Evolutionary conservation across 2,329 filamentous ascomycete genomes (phyloP).

Genomic region (Chrysoporthe puriensis): DNA sequence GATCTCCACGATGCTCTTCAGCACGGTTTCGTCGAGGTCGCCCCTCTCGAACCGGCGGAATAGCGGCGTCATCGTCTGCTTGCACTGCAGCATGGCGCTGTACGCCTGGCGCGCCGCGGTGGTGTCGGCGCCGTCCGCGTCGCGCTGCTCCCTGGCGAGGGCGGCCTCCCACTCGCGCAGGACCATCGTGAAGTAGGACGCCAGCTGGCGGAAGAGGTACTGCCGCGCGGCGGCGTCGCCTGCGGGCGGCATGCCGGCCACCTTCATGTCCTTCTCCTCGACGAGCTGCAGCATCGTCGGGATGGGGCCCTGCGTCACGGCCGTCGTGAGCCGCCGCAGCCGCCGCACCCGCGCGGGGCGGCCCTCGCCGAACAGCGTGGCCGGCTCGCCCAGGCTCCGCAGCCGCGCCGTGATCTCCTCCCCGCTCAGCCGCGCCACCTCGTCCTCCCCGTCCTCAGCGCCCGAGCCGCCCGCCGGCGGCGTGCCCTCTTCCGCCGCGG

Average conservation of each 20-base stretch:
- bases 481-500: constrained; percentile 29
- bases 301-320: constrained; percentile 76
- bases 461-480: constrained; percentile 29
- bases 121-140: constrained; percentile 52
- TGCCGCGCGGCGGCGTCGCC: constrained; percentile 66
- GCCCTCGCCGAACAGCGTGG: constrained; percentile 78
- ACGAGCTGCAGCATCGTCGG: constrained; percentile 82
- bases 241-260: constrained; percentile 63
- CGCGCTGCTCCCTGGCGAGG: constrained; percentile 64
- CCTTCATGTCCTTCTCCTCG: constrained; percentile 86
- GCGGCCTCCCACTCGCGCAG: constrained; percentile 83
- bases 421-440: constrained; percentile 68
- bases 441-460: constrained; percentile 45
- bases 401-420: constrained; percentile 71
- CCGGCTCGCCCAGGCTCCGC: constrained; percentile 73
- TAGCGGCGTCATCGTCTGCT: constrained; percentile 84
- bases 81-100: constrained; percentile 83
- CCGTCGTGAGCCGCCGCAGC: constrained; percentile 67
- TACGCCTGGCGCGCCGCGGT: constrained; percentile 81
- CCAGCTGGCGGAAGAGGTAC: constrained; percentile 84
- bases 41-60: constrained; percentile 87
- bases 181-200: constrained; percentile 97
- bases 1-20: constrained; percentile 87
- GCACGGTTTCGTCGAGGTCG: constrained; percentile 76
- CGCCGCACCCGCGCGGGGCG: constrained; percentile 71